These are phyloP conservation scores for Pseudocercospora eumusae DNA, from an alignment of 2,329 filamentous ascomycete genomes.

Conservation along the genomic window DNA sequence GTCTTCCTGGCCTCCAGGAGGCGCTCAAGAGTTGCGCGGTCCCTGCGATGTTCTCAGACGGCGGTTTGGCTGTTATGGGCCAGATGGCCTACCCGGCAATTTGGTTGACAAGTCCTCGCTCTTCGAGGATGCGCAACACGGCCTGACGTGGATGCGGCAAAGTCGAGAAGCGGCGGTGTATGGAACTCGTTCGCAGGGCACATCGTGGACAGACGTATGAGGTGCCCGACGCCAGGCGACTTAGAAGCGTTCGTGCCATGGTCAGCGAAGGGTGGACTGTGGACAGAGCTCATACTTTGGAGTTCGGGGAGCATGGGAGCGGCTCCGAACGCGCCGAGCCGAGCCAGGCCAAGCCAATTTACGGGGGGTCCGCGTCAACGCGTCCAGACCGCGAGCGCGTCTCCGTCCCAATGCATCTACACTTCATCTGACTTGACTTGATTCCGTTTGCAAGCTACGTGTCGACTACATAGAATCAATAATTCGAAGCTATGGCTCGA, in stretches of 20 bases:
- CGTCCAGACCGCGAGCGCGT: neutral
- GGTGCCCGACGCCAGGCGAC: slow-evolving; percentile 2
- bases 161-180: neutral
- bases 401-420: slow-evolving; percentile 24
- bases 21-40: slow-evolving; percentile 59
- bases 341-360: neutral
- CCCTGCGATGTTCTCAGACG: slow-evolving; percentile 32
- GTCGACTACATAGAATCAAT: neutral
- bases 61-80: neutral
- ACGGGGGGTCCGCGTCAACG: neutral
- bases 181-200: neutral
- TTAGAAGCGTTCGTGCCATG: slow-evolving; percentile 14
- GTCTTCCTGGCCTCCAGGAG: slow-evolving; percentile 67
- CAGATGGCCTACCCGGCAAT: slow-evolving; percentile 63
- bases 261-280: neutral
- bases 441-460: neutral
- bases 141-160: slow-evolving; percentile 12
- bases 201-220: slow-evolving; percentile 17
- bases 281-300: neutral
- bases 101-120: slow-evolving; percentile 73
- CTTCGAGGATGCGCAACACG: slow-evolving; percentile 64
- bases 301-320: neutral
- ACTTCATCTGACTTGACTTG: neutral
- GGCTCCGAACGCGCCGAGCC: neutral
- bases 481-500: slow-evolving; percentile 20